Percentiles rank a stretch among this genome's conserved stretches.
Conservation (phyloP, 805 yeast genomes). For the Yarrowia keelungensis region DNA sequence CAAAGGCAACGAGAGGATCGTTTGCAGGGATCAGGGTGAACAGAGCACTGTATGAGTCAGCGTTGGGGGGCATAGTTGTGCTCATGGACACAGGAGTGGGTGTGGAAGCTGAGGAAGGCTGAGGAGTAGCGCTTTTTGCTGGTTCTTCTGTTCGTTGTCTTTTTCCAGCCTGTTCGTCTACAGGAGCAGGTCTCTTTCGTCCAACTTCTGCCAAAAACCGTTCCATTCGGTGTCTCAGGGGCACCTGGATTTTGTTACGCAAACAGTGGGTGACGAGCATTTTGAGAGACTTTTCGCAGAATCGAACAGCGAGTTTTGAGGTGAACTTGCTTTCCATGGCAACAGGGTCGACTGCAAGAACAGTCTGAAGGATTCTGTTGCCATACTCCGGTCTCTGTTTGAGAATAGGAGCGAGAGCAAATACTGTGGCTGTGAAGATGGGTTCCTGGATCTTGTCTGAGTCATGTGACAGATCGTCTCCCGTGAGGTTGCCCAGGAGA, state of each 20-base stretch:
- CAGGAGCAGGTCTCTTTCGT: conserved; percentile 48
- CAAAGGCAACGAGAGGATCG: conserved; percentile 70
- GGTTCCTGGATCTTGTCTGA: conserved; percentile 2
- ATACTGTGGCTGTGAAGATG: conserved; percentile 66
- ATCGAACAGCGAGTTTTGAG: conserved; percentile 25
- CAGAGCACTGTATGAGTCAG: conserved; percentile 60
- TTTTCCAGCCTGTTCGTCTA: conserved; percentile 44
- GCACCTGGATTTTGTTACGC: conserved; percentile 13
- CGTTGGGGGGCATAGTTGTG: conserved; percentile 44
- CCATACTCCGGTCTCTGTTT: conserved; percentile 43
- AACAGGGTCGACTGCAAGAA: conserved; percentile 2
- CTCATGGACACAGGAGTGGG: conserved; percentile 13
- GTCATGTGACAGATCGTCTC: conserved; percentile 54
- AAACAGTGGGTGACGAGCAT: conserved; percentile 30
- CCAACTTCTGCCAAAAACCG: conserved; percentile 28
- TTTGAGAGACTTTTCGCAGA: conserved; percentile 35
- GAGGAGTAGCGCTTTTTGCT: not conserved
- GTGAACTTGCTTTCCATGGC: conserved; percentile 8
- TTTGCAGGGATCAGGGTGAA: conserved; percentile 69
- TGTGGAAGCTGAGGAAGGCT: conserved; percentile 11
- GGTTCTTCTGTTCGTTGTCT: conserved; percentile 44
- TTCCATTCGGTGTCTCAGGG: conserved; percentile 21
- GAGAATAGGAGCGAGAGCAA: conserved; percentile 67
- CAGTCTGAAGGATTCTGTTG: conserved; percentile 50
- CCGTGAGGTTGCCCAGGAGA: conserved; percentile 62